Conservation (phyloP, 2,329 filamentous ascomycete species). For the Pseudogymnoascus destructans region DNA sequence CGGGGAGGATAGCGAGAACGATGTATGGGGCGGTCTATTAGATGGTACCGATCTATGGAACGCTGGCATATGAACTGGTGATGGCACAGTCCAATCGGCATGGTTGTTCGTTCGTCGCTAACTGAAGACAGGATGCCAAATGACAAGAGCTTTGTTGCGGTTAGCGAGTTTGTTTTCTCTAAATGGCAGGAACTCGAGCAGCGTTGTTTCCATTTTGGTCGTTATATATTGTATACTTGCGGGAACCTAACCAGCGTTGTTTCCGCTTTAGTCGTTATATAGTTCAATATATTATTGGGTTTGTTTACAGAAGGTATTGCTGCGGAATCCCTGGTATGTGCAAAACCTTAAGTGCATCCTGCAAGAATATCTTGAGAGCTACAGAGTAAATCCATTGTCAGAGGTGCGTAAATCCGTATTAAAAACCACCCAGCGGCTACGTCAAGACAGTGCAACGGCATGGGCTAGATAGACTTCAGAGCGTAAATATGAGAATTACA, state of each 20-base stretch:
- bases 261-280: neutral
- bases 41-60: neutral
- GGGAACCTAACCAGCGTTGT: neutral
- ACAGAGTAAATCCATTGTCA: neutral
- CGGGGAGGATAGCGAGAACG: neutral
- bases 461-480: too few species aligned
- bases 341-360: neutral
- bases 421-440: neutral
- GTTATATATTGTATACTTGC: neutral
- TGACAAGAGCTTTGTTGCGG: neutral
- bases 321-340: neutral
- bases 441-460: too few species aligned
- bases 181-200: neutral
- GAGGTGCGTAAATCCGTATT: neutral
- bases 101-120: neutral
- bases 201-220: neutral
- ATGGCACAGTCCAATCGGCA: neutral
- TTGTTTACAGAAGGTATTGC: neutral
- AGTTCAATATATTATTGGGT: neutral
- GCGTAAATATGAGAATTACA: neutral
- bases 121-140: neutral
- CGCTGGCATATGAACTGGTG: neutral
- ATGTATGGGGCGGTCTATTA: neutral
- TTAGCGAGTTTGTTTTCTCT: neutral
- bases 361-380: neutral